These are phyloP conservation scores for Nitzschia inconspicua DNA, from an alignment of 108 stramenopile genomes.

Conservation along the genomic window DNA sequence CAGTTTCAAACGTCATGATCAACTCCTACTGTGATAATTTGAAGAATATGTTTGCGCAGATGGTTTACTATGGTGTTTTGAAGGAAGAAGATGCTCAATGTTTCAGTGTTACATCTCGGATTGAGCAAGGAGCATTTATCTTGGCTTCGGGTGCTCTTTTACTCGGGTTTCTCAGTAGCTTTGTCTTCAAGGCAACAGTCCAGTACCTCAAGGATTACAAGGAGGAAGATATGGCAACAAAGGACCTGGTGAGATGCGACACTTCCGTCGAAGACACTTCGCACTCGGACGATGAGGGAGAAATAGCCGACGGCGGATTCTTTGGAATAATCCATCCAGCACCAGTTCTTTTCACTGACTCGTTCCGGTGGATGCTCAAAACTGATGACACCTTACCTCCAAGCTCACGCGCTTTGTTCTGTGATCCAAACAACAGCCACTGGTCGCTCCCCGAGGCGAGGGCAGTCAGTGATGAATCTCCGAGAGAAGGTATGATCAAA, in stretches of 20 bases:
- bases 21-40: conserved; percentile 65
- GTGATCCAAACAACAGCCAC: neutral
- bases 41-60: conserved; percentile 41
- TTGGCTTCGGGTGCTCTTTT: conserved; percentile 46
- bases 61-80: conserved; percentile 67
- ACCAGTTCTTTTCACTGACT: conserved; percentile 47
- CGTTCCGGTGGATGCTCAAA: conserved; percentile 39
- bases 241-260: neutral
- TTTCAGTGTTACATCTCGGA: conserved; percentile 56
- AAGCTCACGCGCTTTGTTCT: neutral
- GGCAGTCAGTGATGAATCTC: neutral
- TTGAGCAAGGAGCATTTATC: conserved; percentile 56
- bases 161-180: conserved; percentile 38
- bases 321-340: conserved; percentile 28
- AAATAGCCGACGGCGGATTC: conserved; percentile 30
- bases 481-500: neutral
- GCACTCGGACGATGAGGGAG: conserved; percentile 3
- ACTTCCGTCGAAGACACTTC: conserved; percentile 2
- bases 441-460: conserved; percentile 13
- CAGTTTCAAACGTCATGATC: conserved; percentile 69
- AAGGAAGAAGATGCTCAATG: conserved; percentile 72
- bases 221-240: neutral
- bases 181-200: conserved; percentile 40
- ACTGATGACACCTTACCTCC: neutral
- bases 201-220: conserved; percentile 31